Evolutionary conservation across 176 grass and related monocot species (phyloP), one percentile per base, ranked within the genome.

Genomic region (Carex pumila): DNA sequence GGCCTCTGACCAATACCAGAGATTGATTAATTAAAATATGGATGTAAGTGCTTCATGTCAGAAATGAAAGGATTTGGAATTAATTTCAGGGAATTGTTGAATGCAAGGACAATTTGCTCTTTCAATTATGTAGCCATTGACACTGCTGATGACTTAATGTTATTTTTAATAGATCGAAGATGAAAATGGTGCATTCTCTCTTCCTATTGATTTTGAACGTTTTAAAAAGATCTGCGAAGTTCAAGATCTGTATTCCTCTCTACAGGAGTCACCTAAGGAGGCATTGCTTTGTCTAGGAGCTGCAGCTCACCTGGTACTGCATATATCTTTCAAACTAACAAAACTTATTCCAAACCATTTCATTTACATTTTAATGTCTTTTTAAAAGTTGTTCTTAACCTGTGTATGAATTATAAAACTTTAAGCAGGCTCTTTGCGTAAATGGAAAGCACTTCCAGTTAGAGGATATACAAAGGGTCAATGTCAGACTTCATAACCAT

Each of bases 401-500:
- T 81, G 30, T 69, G 19, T 75, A 54, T 54, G 10, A 55, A 74
- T 52, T 50, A n/a, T 68, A 66, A 83, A 79, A 66, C 80, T 82
- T 68, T 68, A 25, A 77, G 79, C 84, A 98, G 91, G 82, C 49
- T 91, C 6, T 87, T 61, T 80, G 39, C 47, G 54, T 4, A 59
- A 80, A 71, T 17, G 71, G 12, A 49, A 85, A 81, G 34, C 18
- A 65, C 31, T 78, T 84, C 43, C 39, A 87, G 62, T 78, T 90
- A 79, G 68, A 45, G 5, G 56, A 89, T 15, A 84, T 84, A n/a
- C 80, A 85, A 25, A 93, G 92, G 79, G 84, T 94, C 84, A 98
- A 94, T 79, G 85, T 98, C 86, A 92, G 92, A 83, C 88, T 98
- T 85, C 87, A 98, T 86, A 94, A 98, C 76, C 72, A 93, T 81